phyloP scores from a whole-genome alignment of 2,329 filamentous ascomycete species.

The Fonsecaea pedrosoi region DNA sequence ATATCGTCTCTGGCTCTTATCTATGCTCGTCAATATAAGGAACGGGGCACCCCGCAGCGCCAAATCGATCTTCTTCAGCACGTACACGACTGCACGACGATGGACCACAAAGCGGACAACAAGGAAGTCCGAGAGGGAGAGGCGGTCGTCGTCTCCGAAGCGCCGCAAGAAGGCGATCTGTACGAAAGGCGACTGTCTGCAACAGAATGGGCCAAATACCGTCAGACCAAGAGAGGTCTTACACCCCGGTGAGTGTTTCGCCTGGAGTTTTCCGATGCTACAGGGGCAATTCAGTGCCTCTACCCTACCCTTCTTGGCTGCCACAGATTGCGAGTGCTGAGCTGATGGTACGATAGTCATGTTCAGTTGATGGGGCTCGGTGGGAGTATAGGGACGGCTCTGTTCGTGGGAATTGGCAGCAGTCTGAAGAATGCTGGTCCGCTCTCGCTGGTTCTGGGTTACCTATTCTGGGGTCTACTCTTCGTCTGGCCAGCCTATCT shows the following conservation, averaged over 20 bases:
- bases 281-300: neutral
- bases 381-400: constrained; percentile 47
- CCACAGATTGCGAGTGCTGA: too few relatives aligned
- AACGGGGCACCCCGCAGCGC: constrained; percentile 1
- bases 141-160: constrained; percentile 21
- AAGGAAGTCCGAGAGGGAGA: constrained; percentile 13
- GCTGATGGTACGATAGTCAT: constrained; percentile 40
- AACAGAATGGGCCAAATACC: constrained; percentile 35
- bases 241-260: constrained; percentile 37
- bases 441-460: constrained; percentile 46
- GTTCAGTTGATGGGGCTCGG: constrained; percentile 51
- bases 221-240: constrained; percentile 45
- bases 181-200: constrained; percentile 32
- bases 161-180: constrained; percentile 18
- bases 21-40: constrained; percentile 11
- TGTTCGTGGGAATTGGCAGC: constrained; percentile 48
- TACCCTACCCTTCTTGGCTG: too few relatives aligned
- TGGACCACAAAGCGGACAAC: constrained; percentile 7
- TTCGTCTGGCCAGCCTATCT: constrained; percentile 46
- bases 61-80: neutral
- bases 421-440: constrained; percentile 47
- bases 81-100: neutral
- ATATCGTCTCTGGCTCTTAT: constrained; percentile 16
- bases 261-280: neutral
- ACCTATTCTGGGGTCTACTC: constrained; percentile 43